Conservation (phyloP, 768 basidiomycete genomes). For the Agaricus blazei region DNA sequence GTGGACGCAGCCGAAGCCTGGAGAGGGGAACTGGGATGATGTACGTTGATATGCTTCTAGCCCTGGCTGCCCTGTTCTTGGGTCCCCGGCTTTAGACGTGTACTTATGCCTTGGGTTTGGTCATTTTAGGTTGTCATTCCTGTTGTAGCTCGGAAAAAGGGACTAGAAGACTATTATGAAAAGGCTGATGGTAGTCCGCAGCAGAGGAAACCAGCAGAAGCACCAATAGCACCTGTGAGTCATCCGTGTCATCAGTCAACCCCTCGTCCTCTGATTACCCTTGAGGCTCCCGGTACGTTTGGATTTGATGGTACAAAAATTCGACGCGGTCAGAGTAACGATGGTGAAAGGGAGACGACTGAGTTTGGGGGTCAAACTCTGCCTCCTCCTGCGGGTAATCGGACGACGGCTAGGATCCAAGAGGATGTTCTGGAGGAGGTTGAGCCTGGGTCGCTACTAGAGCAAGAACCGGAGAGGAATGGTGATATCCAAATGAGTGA, state of each 20-base stretch:
- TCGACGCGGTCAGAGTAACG: constrained; percentile 37
- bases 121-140: constrained; percentile 67
- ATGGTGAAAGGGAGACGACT: constrained; percentile 52
- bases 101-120: constrained; percentile 1
- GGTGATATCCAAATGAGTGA: constrained; percentile 19
- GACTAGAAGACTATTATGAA: constrained; percentile 66
- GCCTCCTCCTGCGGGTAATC: constrained; percentile 21
- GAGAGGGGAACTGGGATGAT: constrained; percentile 81
- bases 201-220: constrained; percentile 35
- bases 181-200: constrained; percentile 64
- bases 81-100: neutral
- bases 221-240: constrained; percentile 54
- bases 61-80: neutral
- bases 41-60: constrained; percentile 30
- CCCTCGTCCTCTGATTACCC: constrained; percentile 1
- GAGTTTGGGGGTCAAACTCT: constrained; percentile 47
- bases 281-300: constrained; percentile 81
- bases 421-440: neutral
- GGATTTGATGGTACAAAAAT: constrained; percentile 73
- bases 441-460: neutral
- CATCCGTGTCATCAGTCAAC: constrained; percentile 2
- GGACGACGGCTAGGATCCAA: neutral
- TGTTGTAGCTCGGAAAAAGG: constrained; percentile 79
- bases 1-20: constrained; percentile 71
- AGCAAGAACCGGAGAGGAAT: constrained; percentile 15